phyloP scores from a whole-genome alignment of 148 eudicot genomes.

The Diospyros kaki region DNA sequence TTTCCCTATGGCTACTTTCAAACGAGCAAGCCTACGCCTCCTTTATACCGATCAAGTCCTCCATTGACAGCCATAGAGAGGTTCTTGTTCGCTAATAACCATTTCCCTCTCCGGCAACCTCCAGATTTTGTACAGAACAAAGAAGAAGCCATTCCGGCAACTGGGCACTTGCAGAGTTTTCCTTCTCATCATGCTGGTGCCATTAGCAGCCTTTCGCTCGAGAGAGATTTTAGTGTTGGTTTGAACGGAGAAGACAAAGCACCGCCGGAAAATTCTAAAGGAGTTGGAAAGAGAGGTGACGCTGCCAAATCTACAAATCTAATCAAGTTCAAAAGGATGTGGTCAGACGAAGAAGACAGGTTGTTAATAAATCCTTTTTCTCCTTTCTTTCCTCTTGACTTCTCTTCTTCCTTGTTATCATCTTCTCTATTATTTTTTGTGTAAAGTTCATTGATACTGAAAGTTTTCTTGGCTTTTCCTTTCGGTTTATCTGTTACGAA shows the following conservation, averaged over 20 bases:
- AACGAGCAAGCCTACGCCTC: not conserved
- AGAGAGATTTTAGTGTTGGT: conserved; percentile 9
- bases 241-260: conserved; percentile 5
- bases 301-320: conserved; percentile 12
- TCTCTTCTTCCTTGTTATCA: not conserved
- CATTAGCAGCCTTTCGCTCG: not conserved
- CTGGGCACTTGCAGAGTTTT: not conserved
- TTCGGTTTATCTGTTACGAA: conserved; percentile 11
- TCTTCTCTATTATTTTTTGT: not conserved
- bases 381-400: not conserved
- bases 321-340: conserved; percentile 51
- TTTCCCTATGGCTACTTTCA: too few species aligned
- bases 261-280: not conserved
- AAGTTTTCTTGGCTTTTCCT: not conserved
- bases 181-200: conserved; percentile 10
- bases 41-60: conserved; percentile 20
- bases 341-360: conserved; percentile 84
- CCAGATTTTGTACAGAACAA: conserved; percentile 11
- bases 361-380: not conserved
- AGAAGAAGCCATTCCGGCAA: not conserved
- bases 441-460: too few species aligned
- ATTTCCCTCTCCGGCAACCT: not conserved
- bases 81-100: conserved; percentile 27
- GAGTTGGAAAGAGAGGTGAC: conserved; percentile 21
- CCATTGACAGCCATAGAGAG: conserved; percentile 48